Base-by-base conservation (phyloP, 805 yeast species). In the Cyberlindnera mycetangii region DNA sequence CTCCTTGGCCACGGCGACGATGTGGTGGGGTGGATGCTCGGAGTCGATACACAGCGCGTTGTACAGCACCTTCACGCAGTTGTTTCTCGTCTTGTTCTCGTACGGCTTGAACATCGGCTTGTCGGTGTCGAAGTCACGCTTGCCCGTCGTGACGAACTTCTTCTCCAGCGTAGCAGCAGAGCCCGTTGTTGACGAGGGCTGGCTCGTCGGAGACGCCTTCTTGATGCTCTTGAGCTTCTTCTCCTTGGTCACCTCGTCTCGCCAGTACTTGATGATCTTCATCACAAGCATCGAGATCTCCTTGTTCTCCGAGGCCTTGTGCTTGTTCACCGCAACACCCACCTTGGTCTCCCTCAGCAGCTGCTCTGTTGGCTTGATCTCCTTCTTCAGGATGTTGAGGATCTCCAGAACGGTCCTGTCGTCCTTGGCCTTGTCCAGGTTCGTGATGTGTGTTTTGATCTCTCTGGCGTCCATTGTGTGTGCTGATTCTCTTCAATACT, bases 321-420 rank as follows among this genome's bases (percentile, higher is more conserved):
- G 79, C 65, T 88, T 89, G 69, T 93, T 93, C 33, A 93, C 97
- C 8, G 90, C 92, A 15, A 93, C 92, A 52, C 99, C 99, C n/a
- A 93, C 92, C 64, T 89, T 89, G 8, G 99, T 93, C 59, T 92
- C 95, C 58, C 97, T 77, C 41, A 92, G 72, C 28, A 92, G 71
- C 61, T 81, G 78, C 60, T 92, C 98, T 1, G 95, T 82, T 9
- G 98, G 97, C 54, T 72, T 71, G 41, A 89, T 86, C 11, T 86
- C 87, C 45, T 74, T 78, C 53, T 84, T 81, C 49, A 92, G 69
- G 19, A 76, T 71, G 34, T 71, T 75, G 52, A 92, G 68, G 15
- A 90, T 75, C 60, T 83, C 85, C 44, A 85, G 59, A 21, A 86
- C 77, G 3, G 84, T 76, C 32, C 76, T 78, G 42, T 86, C 83